Evolutionary conservation across 2,329 filamentous ascomycete species (phyloP), one percentile per base, ranked within the genome.

Genomic region (Pezizomycotina sp.): DNA sequence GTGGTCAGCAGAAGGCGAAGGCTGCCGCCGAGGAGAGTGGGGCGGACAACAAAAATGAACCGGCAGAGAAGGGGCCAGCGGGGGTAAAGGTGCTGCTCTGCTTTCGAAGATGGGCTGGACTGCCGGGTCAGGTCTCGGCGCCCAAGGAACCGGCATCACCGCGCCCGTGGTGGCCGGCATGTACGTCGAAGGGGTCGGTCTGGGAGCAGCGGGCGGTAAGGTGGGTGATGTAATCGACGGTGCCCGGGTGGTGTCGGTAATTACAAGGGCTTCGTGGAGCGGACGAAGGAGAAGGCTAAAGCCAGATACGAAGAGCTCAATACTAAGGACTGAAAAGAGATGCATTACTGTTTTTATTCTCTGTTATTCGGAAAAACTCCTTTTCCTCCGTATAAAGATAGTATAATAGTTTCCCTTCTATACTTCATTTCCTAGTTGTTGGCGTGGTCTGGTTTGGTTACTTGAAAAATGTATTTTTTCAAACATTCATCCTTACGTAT

Each of bases 61-160:
- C 24, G 16, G 41, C 62, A 41, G 72, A 69, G 22, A 78, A 75
- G 54, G 32, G 19, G 36, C 41, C 31, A 40, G 39, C 20, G 40
- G 16, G 26, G n/a, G n/a, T n/a, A 36, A 36, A 31, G 74, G 74
- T 8, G 71, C 71, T 0, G 69, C 70, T 3, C 63, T 80, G 51
- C 60, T 81, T 24, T 69, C 71, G 24, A 80, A 79, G 60, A 77
- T 78, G 69, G 76, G 76, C 16, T 80, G 74, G 74, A 69, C 60
- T 14, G 61, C 64, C 1, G 75, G 76, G 6, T 62, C 66, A 38
- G 74, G 76, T 0, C 60, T 80, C 3, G 76, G 76, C 2, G 71
- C 67, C 0, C 64, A 67, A 28, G 71, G 69, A 4, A 64, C 64
- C 4, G 76, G 76, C 0, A 63, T 69, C 27, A 76, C 68, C 0